Base-by-base conservation (phyloP, 495 filamentous ascomycete genomes). In the Baudoinia panamericana region DNA sequence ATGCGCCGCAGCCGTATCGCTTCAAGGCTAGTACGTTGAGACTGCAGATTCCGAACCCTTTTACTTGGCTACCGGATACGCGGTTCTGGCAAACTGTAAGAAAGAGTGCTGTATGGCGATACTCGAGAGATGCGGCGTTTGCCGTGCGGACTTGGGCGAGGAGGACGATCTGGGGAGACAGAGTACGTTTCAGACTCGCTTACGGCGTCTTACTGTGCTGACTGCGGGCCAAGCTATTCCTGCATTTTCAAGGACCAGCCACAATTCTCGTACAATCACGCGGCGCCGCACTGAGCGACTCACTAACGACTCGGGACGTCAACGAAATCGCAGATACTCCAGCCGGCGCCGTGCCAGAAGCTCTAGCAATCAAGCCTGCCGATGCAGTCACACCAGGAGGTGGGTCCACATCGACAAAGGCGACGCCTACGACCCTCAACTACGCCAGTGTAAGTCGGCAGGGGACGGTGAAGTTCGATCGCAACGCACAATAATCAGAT, bases 151-250 rank as follows among this genome's bases (percentile, higher is more conserved):
- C 83, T 1, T 80, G 81, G 60, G 67, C 73, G 22, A 69, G 87
- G 39, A 67, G 79, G 53, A 78, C 78, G 3, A 80, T 97, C n/a
- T 93, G 83, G 84, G 90, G 90, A 21, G 90, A 97, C 58, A 64
- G 88, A 48, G 77, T 82, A 64, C 44, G 64, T 13, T 5, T 30
- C 41, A 32, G 8, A 22, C 1, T 16, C 24, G 23, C 20, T 19
- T 16, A 6, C 13, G 32, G 37, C 16, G 17, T 13, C n/a, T 15
- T 17, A 8, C 23, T 17, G 19, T 19, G 7, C 6, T 28, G 15
- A 36, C 17, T 8, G 42, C 22, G 20, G 1, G 2, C 31, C 6
- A 22, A 81, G 76, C 66, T 95, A 11, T 96, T 96, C 55, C 63
- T 96, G 17, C 78, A 82, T 51, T 94, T 97, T 52, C 69, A 78